Conservation (phyloP, 225 moss, liverwort and hornwort species). For the Neckera pumila region DNA sequence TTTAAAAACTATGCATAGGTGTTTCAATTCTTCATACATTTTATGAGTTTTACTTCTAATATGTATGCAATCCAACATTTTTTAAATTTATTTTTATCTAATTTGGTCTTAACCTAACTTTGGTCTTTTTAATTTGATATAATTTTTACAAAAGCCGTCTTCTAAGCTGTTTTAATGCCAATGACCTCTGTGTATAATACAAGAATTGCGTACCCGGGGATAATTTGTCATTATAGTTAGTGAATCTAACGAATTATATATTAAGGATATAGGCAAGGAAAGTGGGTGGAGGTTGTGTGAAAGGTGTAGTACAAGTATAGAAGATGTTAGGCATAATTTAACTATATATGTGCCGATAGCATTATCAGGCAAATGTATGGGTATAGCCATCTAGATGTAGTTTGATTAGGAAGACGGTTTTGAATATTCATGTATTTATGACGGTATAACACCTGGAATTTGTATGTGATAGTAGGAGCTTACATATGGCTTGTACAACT, state of each 20-base stretch:
- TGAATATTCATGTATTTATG: not conserved
- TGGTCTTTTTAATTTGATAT: no score
- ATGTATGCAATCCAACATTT: no score
- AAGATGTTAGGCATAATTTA: not conserved
- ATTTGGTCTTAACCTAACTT: no score
- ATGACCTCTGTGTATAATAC: no score
- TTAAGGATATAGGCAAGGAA: not conserved
- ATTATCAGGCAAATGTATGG: not conserved
- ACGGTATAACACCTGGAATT: fast-evolving
- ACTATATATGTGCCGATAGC: not conserved
- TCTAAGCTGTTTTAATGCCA: no score
- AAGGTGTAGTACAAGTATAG: not conserved
- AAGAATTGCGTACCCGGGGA: no score
- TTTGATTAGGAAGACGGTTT: not conserved
- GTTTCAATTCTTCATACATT: no score
- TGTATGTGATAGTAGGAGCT: not conserved
- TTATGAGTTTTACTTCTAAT: no score
- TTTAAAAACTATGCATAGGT: no score
- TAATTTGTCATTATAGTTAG: no score
- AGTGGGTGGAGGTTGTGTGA: not conserved
- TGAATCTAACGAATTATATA: not conserved
- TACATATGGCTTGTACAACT: fast-evolving
- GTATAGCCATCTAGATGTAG: fast-evolving
- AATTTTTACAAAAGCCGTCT: no score
- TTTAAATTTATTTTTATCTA: no score